Evolutionary conservation across 805 yeast genomes (phyloP), one percentile per base, ranked within the genome.

Genomic region (Sporopachydermia lactativora): DNA sequence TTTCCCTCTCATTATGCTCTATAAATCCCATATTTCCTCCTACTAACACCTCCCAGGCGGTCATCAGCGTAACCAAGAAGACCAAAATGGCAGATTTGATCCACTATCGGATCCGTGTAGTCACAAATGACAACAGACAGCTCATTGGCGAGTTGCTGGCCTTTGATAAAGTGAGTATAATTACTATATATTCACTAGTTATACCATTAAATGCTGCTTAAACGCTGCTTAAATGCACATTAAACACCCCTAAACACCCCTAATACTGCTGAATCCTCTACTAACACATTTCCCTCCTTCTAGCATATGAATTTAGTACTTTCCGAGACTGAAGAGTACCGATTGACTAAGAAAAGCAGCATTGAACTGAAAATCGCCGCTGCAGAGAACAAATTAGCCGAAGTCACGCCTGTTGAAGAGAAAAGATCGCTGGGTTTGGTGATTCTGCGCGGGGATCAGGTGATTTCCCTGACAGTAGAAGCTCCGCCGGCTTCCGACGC

Each of bases 371-470:
- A 60, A 28, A 49, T 50, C 37, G 40, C 55, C 45, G 45, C 53
- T 46, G 16, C 62, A 55, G 45, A 55, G 65, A 49, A 61, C 55
- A 46, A 59, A 51, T 45, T 41, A 38, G 51, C 44, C 45, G 65
- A 61, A 42, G 58, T 70, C 8, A 45, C 51, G 15, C 54, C 70
- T 18, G 66, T 65, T 34, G 81, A 78, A 44, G 88, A 81, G 46
- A 83, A 77, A 51, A 66, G 97, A 43, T 62, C 75, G 3, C 60
- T 92, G 17, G 97, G 97, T 0, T 67, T 92, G 40, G 71, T 83
- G 2, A 80, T 89, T 31, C 62, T 89, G 37, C 70, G 97, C 50
- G 98, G 98, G 2, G 96, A 85, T 48, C 82, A 80, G 48, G 75
- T 92, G 18, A 74, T 88, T 8, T 73, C 86, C 41, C 63, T 81